A percentile compares a stretch with the other conserved stretches of the same genome.
phyloP scores from a whole-genome alignment of 2,329 filamentous ascomycete species.

The Aspergillus cejpii region DNA sequence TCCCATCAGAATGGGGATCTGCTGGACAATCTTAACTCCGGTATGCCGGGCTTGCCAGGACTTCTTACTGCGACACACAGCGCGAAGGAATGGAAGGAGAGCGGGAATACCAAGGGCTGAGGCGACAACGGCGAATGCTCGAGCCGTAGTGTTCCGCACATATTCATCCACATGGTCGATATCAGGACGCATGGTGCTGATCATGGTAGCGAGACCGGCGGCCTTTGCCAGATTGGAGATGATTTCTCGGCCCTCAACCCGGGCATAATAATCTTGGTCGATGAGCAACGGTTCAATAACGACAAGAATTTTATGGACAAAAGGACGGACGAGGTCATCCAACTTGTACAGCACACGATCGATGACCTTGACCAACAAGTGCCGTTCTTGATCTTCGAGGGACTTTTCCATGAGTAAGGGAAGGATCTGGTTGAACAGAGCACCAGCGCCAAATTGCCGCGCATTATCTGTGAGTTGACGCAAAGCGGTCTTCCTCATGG shows the following conservation, averaged over 20 bases:
- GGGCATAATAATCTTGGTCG: constrained; percentile 98
- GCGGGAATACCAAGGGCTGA: constrained; percentile 94
- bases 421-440: constrained; percentile 94
- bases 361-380: constrained; percentile 97
- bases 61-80: constrained; percentile 96
- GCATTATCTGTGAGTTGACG: constrained; percentile 97
- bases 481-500: constrained; percentile 96
- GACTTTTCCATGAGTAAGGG: constrained; percentile 97
- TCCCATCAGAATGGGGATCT: constrained; percentile 97
- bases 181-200: constrained; percentile 97
- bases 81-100: constrained; percentile 85
- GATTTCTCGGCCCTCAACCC: constrained; percentile 96
- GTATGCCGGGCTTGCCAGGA: constrained; percentile 98
- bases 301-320: constrained; percentile 95
- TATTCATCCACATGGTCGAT: constrained; percentile 98
- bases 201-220: constrained; percentile 95
- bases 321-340: constrained; percentile 90
- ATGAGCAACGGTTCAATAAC: constrained; percentile 99
- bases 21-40: constrained; percentile 97
- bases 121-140: constrained; percentile 94
- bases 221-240: constrained; percentile 97
- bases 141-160: constrained; percentile 92
- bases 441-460: constrained; percentile 85
- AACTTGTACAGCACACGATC: constrained; percentile 98
- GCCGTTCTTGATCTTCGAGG: constrained; percentile 93